Base-by-base conservation (phyloP, 805 yeast genomes). In the Suhomyces emberorum region DNA sequence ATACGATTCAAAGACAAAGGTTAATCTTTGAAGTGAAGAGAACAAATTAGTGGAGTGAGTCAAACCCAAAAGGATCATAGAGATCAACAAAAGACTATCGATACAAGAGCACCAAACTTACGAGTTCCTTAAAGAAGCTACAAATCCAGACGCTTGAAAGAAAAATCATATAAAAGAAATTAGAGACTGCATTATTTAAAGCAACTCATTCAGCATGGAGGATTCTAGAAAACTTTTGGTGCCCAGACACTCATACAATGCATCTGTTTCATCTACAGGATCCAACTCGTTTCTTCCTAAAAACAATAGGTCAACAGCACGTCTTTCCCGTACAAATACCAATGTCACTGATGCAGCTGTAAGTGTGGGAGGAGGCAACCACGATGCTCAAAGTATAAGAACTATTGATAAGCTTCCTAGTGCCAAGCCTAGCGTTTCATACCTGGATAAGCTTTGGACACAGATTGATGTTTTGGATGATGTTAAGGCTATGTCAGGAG, bases 401-500 rank as follows among this genome's bases (percentile, higher is more conserved):
- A 51, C 65, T 3, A 43, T 58, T 12, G 86, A 81, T 51, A 66
- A 66, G 43, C 57, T 79, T 3, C 75, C 80, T 7, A 63, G 76
- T 3, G 74, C 79, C 0, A 61, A 66, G 34, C 86, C 88, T 6
- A 66, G 70, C 32, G 80, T 77, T 15, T 80, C 84, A 36, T 65
- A 76, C 42, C 88, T 81, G 60, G 95, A 86, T 58, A 72, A 74
- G 50, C 67, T 86, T 30, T 89, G 95, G 95, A 81, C 91, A 5
- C 95, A 87, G 47, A 80, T 88, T 33, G 95, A 85, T 49, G 82
- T 85, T 0, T 68, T 91, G 43, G 89, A 87, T 45, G 95, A 86
- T 44, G 93, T 88, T 6, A 74, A 75, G 38, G 69, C 67, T 34
- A 69, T 82, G 66, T 77, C 86, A 1, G 49, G 51, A 12, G 66